Evolutionary conservation across 257 asterid species (phyloP).

Genomic region (Fraxinus americana): DNA sequence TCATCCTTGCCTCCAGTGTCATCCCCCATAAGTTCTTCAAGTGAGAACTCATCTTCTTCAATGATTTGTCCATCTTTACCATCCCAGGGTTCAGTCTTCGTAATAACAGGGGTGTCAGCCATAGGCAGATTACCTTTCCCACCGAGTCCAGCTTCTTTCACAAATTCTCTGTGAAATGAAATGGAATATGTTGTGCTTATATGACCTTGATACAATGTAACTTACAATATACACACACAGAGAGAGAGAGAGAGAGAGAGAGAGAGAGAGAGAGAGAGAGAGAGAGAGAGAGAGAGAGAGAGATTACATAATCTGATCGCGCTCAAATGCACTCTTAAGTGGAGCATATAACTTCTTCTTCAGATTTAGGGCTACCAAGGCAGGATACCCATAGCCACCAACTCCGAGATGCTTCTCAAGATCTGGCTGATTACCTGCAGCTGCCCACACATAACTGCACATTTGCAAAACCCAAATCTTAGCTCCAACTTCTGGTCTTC

Average conservation of each 20-base stretch:
- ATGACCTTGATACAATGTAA: background rate
- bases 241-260: background rate
- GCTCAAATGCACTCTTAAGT: constrained; percentile 80
- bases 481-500: background rate
- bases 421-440: constrained; percentile 87
- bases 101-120: constrained; percentile 54
- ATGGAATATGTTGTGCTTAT: background rate
- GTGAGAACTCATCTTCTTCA: constrained; percentile 96
- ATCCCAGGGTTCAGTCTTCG: constrained; percentile 79
- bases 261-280: background rate
- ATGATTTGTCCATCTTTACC: constrained; percentile 88
- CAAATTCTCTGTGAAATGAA: constrained; percentile 63
- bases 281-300: background rate
- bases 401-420: constrained; percentile 87
- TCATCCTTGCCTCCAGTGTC: constrained; percentile 57
- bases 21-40: constrained; percentile 92
- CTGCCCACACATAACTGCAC: constrained; percentile 74
- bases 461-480: constrained; percentile 11
- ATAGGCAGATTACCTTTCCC: constrained; percentile 82
- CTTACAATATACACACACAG: background rate
- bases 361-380: constrained; percentile 79
- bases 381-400: constrained; percentile 98
- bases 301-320: constrained; percentile 66
- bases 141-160: constrained; percentile 83
- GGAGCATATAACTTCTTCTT: constrained; percentile 88